Conservation (phyloP, 2,329 filamentous ascomycete genomes). For the Colletotrichum zoysiae region DNA sequence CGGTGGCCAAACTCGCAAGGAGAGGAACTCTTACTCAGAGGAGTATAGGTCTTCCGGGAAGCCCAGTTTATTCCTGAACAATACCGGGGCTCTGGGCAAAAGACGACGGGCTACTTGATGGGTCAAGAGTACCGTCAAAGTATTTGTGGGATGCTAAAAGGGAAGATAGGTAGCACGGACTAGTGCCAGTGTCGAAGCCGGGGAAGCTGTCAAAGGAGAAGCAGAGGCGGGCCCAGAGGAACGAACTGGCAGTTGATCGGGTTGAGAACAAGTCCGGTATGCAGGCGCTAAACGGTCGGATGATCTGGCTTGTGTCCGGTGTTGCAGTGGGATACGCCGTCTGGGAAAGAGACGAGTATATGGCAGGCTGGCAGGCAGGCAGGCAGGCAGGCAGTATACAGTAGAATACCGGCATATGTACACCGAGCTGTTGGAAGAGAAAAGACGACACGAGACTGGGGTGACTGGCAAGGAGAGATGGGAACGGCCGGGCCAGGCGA, state of each 20-base stretch:
- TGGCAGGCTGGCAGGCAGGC: conserved; percentile 24
- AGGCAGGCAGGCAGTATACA: neutral
- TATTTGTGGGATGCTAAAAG: conserved; percentile 3
- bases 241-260: neutral
- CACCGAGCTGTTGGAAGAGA: conserved; percentile 29
- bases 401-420: conserved; percentile 5
- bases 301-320: conserved; percentile 9
- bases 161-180: conserved; percentile 2
- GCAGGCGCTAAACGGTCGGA: conserved; percentile 17
- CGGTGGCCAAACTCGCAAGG: conserved; percentile 34
- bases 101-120: conserved; percentile 9
- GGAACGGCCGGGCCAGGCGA: conserved; percentile 23
- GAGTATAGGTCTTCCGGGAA: conserved; percentile 11
- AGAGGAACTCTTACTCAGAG: conserved; percentile 19
- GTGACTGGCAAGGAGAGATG: conserved; percentile 25
- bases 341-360: conserved; percentile 18
- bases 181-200: conserved; percentile 7
- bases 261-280: conserved; percentile 10
- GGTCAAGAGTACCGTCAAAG: conserved; percentile 5
- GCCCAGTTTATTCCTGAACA: conserved; percentile 13
- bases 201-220: conserved; percentile 12
- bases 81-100: conserved; percentile 25
- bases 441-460: conserved; percentile 17
- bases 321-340: conserved; percentile 4
- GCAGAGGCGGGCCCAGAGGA: conserved; percentile 5